Evolutionary conservation across 495 filamentous ascomycete species (phyloP).

Genomic region (Penicillium angulare): DNA sequence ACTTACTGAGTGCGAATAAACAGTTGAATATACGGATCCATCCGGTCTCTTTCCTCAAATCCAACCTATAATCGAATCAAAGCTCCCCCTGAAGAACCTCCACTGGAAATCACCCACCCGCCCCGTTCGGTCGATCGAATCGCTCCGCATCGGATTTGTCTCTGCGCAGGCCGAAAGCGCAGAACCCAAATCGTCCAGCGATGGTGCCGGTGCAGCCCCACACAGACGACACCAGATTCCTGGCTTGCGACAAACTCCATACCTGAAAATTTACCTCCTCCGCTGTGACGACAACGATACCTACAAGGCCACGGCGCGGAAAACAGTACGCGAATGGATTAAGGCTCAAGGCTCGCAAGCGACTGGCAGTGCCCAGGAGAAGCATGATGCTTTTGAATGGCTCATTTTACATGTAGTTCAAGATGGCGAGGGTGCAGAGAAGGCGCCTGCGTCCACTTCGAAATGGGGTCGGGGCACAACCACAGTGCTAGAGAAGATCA

Average conservation of each 20-base stretch:
- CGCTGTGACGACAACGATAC: conserved; percentile 92
- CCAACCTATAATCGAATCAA: conserved; percentile 69
- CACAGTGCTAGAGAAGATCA: conserved; percentile 85
- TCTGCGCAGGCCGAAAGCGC: conserved; percentile 43
- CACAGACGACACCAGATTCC: conserved; percentile 93
- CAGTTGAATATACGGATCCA: conserved; percentile 80
- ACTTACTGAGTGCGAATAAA: conserved; percentile 9
- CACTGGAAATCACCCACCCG: conserved; percentile 95
- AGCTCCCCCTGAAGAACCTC: conserved; percentile 87
- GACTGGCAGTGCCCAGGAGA: conserved; percentile 57
- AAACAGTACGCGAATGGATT: conserved; percentile 86
- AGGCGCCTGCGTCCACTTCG: conserved; percentile 62
- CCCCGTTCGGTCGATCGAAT: conserved; percentile 86
- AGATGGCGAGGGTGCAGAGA: conserved; percentile 58
- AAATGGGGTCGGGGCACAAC: conserved; percentile 78
- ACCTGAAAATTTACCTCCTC: conserved; percentile 85
- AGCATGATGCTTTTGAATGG: conserved; percentile 97
- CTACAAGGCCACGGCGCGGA: conserved; percentile 77
- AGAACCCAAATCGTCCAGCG: conserved; percentile 37
- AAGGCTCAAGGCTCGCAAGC: conserved; percentile 61
- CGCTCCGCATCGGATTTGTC: conserved; percentile 84
- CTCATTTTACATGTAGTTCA: conserved; percentile 88
- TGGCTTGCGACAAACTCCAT: conserved; percentile 88
- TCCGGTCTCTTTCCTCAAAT: conserved; percentile 78
- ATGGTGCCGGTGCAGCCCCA: conserved; percentile 37